Evolutionary conservation across 164 flowering plant species (phyloP).

Genomic region (Vitis amurensis): DNA sequence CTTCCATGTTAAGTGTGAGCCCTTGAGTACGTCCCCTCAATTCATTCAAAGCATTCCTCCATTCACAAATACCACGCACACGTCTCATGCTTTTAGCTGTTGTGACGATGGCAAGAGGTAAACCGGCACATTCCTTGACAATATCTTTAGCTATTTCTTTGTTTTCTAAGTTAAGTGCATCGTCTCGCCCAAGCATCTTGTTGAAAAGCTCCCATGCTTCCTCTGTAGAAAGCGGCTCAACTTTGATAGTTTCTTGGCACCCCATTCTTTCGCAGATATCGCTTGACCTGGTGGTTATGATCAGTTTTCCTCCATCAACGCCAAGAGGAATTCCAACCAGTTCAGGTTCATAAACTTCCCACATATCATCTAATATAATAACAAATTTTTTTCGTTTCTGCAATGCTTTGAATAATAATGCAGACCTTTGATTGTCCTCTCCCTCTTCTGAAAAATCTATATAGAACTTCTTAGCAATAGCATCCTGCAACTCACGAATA

Average conservation of each 20-base stretch:
- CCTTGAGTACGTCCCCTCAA: background rate
- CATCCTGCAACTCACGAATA: constrained; percentile 1
- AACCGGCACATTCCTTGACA: constrained; percentile 16
- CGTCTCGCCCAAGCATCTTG: background rate
- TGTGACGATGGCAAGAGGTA: constrained; percentile 27
- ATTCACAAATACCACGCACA: constrained; percentile 1
- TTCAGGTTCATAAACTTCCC: background rate
- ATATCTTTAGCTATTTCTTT: constrained; percentile 7
- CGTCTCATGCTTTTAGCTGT: constrained; percentile 18
- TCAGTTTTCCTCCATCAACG: constrained; percentile 6
- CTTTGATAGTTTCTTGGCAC: constrained; percentile 9
- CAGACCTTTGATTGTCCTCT: background rate
- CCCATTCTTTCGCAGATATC: constrained; percentile 21
- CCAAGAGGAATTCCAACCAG: constrained; percentile 10
- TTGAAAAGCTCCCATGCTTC: background rate
- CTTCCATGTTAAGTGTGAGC: constrained; percentile 1
- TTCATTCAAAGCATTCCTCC: constrained; percentile 26
- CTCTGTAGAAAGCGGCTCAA: background rate
- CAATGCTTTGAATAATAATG: background rate
- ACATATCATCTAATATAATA: constrained; percentile 15
- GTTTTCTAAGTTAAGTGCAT: background rate
- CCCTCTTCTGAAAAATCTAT: background rate
- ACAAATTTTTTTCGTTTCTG: background rate
- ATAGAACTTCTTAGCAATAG: background rate
- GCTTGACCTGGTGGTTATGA: constrained; percentile 21